Evolutionary conservation across 371 early-diverging fungal genomes (phyloP).

Genomic region (Rhizopus stolonifer): DNA sequence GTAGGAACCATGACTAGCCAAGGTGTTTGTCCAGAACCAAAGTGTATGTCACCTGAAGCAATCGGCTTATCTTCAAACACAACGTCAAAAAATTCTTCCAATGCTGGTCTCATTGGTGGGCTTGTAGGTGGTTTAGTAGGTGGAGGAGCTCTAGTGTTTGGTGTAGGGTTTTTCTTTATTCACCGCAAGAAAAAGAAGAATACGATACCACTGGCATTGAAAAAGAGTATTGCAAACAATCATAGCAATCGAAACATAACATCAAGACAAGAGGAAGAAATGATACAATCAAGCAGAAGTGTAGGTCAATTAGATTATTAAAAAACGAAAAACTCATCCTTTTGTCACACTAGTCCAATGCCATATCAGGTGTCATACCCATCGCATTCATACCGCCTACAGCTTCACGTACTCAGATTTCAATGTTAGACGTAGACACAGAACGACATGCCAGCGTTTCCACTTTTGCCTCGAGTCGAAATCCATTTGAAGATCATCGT

Average conservation of each 20-base stretch:
- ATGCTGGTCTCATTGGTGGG: conserved; percentile 43
- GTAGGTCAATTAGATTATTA: background rate
- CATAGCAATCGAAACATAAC: background rate
- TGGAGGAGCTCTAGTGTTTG: conserved; percentile 25
- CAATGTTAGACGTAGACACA: background rate
- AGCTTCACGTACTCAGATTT: conserved; percentile 12
- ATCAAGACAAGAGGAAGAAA: conserved; percentile 13
- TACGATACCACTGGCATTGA: conserved; percentile 30
- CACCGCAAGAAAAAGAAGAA: conserved; percentile 25
- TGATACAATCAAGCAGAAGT: conserved; percentile 1
- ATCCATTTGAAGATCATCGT: conserved; percentile 2
- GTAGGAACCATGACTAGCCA: conserved; percentile 44
- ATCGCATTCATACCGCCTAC: conserved; percentile 42
- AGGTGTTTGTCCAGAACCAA: conserved; percentile 39
- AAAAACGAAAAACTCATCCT: background rate
- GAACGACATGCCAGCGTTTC: background rate
- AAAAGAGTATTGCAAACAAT: background rate
- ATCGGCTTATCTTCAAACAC: conserved; percentile 23
- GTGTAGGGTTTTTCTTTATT: conserved; percentile 13
- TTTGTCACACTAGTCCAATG: conserved; percentile 4
- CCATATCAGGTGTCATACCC: conserved; percentile 48
- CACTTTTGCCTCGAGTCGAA: conserved; percentile 2
- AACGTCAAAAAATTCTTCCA: conserved; percentile 13
- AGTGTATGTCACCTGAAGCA: conserved; percentile 29
- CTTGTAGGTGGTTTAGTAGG: conserved; percentile 36